Evolutionary conservation across 768 basidiomycete genomes (phyloP).

Genomic region (Naganishia randhawae): DNA sequence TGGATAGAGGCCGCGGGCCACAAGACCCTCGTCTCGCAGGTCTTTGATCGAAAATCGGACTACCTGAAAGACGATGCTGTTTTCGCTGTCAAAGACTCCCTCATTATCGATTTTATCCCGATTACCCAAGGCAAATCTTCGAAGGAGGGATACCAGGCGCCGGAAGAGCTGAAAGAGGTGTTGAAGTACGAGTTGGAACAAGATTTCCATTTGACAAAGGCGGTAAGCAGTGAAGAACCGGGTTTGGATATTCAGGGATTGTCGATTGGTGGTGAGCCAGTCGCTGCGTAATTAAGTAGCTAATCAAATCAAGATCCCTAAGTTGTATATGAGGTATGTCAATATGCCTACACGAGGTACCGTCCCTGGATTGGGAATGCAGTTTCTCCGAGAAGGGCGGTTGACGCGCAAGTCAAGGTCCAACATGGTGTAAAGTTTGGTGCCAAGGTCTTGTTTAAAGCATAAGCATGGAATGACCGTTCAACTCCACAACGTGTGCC

Average conservation of each 20-base stretch:
- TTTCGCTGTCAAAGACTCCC: constrained; percentile 37
- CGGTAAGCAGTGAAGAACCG: neutral
- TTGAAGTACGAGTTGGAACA: constrained; percentile 19
- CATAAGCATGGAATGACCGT: neutral
- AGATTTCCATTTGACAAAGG: constrained; percentile 17
- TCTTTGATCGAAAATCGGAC: constrained; percentile 35
- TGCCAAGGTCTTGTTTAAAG: no score
- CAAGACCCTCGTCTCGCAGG: constrained; percentile 39
- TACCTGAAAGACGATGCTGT: constrained; percentile 42
- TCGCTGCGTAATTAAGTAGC: neutral
- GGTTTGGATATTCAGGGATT: constrained; percentile 19
- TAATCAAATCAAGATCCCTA: neutral
- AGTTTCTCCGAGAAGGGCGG: neutral
- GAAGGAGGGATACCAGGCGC: constrained; percentile 13
- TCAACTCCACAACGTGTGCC: neutral
- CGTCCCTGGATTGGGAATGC: neutral
- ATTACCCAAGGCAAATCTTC: constrained; percentile 11
- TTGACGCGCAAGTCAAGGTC: no score
- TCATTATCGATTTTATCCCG: constrained; percentile 21
- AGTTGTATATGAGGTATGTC: neutral
- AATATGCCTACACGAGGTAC: neutral
- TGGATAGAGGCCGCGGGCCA: constrained; percentile 32
- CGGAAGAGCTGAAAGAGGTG: constrained; percentile 8
- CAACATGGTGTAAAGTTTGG: no score
- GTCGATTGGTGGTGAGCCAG: constrained; percentile 8